Conservation (phyloP, 2,329 filamentous ascomycete genomes). For the Fusarium poae region DNA sequence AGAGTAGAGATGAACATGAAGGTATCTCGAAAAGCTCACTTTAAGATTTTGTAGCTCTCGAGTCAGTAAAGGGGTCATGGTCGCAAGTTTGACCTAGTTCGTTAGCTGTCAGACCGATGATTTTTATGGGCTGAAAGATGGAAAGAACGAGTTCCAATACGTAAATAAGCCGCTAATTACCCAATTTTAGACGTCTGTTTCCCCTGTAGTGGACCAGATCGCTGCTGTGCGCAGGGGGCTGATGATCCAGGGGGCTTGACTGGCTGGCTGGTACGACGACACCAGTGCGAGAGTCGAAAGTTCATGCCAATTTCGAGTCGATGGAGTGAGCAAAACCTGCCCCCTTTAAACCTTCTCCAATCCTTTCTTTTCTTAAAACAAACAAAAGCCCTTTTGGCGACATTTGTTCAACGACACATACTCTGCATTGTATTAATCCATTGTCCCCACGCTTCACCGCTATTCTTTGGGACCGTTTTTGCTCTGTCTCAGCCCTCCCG, state of each 20-base stretch:
- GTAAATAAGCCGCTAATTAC: conserved; percentile 37
- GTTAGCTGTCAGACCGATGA: conserved; percentile 31
- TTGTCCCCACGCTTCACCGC: conserved; percentile 29
- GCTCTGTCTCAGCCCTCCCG: conserved; percentile 35
- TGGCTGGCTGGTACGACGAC: conserved; percentile 36
- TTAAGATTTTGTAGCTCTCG: not conserved
- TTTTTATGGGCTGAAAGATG: conserved; percentile 9
- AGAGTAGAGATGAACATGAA: not conserved
- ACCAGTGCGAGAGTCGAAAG: conserved; percentile 32
- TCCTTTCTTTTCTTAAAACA: conserved; percentile 23
- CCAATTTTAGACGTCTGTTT: conserved; percentile 37
- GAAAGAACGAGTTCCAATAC: conserved; percentile 10
- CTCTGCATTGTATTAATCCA: conserved; percentile 6
- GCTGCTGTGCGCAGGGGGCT: conserved; percentile 33
- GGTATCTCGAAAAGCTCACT: not conserved
- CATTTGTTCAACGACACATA: conserved; percentile 3
- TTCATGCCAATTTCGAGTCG: conserved; percentile 39
- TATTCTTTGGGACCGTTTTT: conserved; percentile 35
- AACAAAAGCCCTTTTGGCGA: conserved; percentile 20
- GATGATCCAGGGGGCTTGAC: conserved; percentile 35
- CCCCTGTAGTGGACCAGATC: conserved; percentile 44
- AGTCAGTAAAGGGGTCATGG: conserved; percentile 28
- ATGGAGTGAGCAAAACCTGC: conserved; percentile 31
- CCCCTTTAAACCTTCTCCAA: conserved; percentile 35
- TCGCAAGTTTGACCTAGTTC: conserved; percentile 11